phyloP scores from a whole-genome alignment of 2,329 filamentous ascomycete species.

The Epichloe coenophiala region DNA sequence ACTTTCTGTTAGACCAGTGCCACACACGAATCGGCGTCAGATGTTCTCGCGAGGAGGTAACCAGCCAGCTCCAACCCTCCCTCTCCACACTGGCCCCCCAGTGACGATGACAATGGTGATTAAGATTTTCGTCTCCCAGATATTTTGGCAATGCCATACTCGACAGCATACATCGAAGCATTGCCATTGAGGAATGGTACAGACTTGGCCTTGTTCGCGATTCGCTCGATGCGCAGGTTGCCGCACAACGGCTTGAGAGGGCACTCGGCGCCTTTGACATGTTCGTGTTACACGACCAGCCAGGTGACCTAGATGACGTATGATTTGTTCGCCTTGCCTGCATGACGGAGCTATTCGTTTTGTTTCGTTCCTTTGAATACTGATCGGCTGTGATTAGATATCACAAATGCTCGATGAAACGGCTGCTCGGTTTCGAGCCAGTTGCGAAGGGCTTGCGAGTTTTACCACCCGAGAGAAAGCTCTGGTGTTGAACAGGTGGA shows the following conservation, averaged over 20 bases:
- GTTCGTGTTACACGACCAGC: slow-evolving; percentile 64
- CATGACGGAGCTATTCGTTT: background rate
- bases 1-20: slow-evolving; percentile 59
- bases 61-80: slow-evolving; percentile 1
- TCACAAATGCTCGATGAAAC: slow-evolving; percentile 51
- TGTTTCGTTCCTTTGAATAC: background rate
- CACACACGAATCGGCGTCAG: slow-evolving; percentile 46
- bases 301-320: slow-evolving; percentile 63
- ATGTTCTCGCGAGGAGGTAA: slow-evolving; percentile 63
- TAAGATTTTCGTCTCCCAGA: slow-evolving; percentile 25
- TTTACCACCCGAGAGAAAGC: slow-evolving; percentile 56
- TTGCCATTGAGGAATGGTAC: slow-evolving; percentile 68
- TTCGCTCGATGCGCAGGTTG: slow-evolving; percentile 20
- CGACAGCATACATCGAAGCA: slow-evolving; percentile 65
- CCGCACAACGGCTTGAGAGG: slow-evolving; percentile 44
- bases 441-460: slow-evolving; percentile 37
- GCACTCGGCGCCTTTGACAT: slow-evolving; percentile 77
- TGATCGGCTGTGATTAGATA: slow-evolving; percentile 31
- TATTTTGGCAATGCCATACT: slow-evolving; percentile 66
- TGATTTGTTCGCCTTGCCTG: slow-evolving; percentile 11
- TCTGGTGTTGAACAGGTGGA: slow-evolving; percentile 51
- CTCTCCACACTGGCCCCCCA: background rate
- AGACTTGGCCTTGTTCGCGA: slow-evolving; percentile 16
- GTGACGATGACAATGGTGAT: background rate
- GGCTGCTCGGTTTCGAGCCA: slow-evolving; percentile 38